phyloP scores from a whole-genome alignment of 805 yeast species.

The Nakazawaea molendinolei region DNA sequence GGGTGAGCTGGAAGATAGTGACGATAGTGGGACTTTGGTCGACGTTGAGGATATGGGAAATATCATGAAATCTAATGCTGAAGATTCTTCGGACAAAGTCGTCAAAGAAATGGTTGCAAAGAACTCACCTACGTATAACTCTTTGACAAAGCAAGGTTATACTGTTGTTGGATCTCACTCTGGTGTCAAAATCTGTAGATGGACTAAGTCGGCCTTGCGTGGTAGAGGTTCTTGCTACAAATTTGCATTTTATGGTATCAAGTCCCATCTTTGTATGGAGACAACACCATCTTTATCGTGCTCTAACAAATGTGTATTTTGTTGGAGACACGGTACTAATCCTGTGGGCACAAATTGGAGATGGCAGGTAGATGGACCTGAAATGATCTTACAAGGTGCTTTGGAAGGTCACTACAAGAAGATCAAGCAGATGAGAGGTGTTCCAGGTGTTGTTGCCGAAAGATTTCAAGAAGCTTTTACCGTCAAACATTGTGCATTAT shows the following conservation, averaged over 20 bases:
- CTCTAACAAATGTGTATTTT: conserved; percentile 91
- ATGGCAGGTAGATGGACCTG: conserved; percentile 93
- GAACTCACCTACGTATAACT: conserved; percentile 81
- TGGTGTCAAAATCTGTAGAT: conserved; percentile 90
- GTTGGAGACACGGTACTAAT: conserved; percentile 97
- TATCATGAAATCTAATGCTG: conserved; percentile 30
- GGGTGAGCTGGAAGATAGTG: conserved; percentile 15
- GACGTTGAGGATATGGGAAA: conserved; percentile 89
- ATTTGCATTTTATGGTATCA: conserved; percentile 86
- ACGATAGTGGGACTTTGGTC: conserved; percentile 37
- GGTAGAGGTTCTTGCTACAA: conserved; percentile 95
- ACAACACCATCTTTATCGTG: conserved; percentile 91
- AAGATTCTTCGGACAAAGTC: conserved; percentile 21
- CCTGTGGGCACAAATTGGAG: conserved; percentile 96
- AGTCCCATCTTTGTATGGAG: conserved; percentile 91
- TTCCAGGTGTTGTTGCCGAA: conserved; percentile 88
- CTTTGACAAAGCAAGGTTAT: conserved; percentile 89
- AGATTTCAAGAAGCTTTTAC: conserved; percentile 87
- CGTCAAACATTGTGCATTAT: conserved; percentile 86
- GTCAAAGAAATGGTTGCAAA: conserved; percentile 83
- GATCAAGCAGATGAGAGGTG: conserved; percentile 91
- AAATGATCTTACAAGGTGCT: conserved; percentile 77
- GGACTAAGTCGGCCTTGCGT: conserved; percentile 92
- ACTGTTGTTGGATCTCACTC: conserved; percentile 91
- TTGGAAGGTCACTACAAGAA: conserved; percentile 83